These are phyloP conservation scores for Penicillium bovifimosum DNA, from an alignment of 495 filamentous ascomycete species.

Conservation along the genomic window DNA sequence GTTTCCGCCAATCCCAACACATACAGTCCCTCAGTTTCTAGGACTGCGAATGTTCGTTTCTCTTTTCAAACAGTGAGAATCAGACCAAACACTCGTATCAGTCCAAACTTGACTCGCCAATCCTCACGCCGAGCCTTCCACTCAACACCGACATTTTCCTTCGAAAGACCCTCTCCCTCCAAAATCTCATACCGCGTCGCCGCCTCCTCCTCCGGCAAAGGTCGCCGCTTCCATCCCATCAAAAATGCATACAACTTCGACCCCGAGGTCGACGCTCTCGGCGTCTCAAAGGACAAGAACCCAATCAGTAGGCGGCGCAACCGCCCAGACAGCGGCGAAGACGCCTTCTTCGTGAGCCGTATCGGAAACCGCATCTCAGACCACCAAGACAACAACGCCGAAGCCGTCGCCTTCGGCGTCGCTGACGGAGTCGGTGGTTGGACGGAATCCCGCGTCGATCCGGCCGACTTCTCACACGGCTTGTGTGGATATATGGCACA, in stretches of 20 bases:
- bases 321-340: slow-evolving; percentile 79
- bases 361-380: slow-evolving; percentile 43
- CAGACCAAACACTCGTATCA: neutral
- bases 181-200: slow-evolving; percentile 45
- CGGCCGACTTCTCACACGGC: slow-evolving; percentile 92
- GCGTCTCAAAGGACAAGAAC: slow-evolving; percentile 39
- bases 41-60: slow-evolving; percentile 6
- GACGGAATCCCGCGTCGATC: slow-evolving; percentile 84
- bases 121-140: slow-evolving; percentile 24
- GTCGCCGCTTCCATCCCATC: slow-evolving; percentile 61
- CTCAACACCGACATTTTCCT: slow-evolving; percentile 14
- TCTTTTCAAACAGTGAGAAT: neutral
- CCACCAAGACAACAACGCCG: slow-evolving; percentile 29
- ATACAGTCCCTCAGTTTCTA: slow-evolving; percentile 5
- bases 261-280: slow-evolving; percentile 51
- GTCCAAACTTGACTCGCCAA: neutral
- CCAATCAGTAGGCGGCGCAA: slow-evolving; percentile 26
- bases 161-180: slow-evolving; percentile 12
- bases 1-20: slow-evolving; percentile 2
- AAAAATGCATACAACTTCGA: slow-evolving; percentile 73
- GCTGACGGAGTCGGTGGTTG: slow-evolving; percentile 96
- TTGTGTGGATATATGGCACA: slow-evolving; percentile 86
- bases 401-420: slow-evolving; percentile 67
- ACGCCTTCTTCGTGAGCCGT: slow-evolving; percentile 88
- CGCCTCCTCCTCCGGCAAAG: slow-evolving; percentile 69